These are phyloP conservation scores for Crithidia expoeki DNA, from an alignment of 208 protist species.

Conservation along the genomic window DNA sequence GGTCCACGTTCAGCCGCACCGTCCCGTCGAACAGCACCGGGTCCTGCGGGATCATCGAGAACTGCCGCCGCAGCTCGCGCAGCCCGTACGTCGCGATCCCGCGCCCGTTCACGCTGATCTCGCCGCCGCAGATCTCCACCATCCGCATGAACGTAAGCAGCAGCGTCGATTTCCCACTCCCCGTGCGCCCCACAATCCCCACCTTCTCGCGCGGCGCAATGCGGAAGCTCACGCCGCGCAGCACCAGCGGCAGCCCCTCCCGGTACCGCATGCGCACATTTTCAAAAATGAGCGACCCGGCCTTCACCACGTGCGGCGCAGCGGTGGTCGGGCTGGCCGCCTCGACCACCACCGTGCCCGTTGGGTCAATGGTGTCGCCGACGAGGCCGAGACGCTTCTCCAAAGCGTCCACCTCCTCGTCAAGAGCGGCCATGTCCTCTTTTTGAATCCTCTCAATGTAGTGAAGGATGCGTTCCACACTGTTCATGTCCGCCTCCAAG, in stretches of 20 bases:
- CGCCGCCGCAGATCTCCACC: constrained; percentile 60
- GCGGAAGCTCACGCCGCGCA: constrained; percentile 51
- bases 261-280: constrained; percentile 73
- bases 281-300: constrained; percentile 60
- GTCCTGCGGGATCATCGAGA: too few relatives aligned
- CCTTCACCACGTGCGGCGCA: constrained; percentile 16
- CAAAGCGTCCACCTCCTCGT: too few relatives aligned
- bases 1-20: constrained; percentile 78
- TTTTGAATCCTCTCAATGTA: constrained; percentile 75
- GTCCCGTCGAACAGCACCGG: constrained; percentile 84
- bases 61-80: constrained; percentile 60
- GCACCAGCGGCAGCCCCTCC: constrained; percentile 60
- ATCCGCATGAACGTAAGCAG: constrained; percentile 76
- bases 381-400: constrained; percentile 18
- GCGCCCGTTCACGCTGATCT: constrained; percentile 49
- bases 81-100: constrained; percentile 42
- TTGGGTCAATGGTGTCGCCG: not conserved
- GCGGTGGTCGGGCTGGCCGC: too few relatives aligned
- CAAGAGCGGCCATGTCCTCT: constrained; percentile 62
- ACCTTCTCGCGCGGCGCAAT: constrained; percentile 81
- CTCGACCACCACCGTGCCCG: not conserved
- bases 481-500: constrained; percentile 87
- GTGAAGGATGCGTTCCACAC: constrained; percentile 80
- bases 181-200: constrained; percentile 83
- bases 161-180: constrained; percentile 88